Conservation (phyloP, 2,329 filamentous ascomycete species). For the Venturia nashicola region DNA sequence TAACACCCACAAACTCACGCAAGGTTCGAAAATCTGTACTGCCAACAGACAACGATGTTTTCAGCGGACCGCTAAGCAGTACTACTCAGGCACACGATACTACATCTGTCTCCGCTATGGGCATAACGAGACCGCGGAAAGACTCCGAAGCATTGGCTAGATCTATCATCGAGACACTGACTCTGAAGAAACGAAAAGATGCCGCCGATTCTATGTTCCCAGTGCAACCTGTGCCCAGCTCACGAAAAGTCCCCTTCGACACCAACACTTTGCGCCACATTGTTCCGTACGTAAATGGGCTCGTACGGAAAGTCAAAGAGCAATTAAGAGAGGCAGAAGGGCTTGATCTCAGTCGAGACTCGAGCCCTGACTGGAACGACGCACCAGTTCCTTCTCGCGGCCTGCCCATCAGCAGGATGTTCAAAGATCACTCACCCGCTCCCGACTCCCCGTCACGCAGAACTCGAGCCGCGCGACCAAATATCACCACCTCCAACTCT, state of each 20-base stretch:
- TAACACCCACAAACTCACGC: constrained; percentile 3
- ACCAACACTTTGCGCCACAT: constrained; percentile 52
- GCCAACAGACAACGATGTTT: constrained; percentile 10
- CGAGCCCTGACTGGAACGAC: neutral
- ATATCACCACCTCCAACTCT: constrained; percentile 6
- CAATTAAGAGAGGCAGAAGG: constrained; percentile 15
- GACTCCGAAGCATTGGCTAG: constrained; percentile 47
- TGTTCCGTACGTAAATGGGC: constrained; percentile 39
- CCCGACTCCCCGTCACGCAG: constrained; percentile 8
- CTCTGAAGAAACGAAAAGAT: constrained; percentile 25
- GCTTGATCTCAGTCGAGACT: constrained; percentile 12
- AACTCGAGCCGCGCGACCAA: constrained; percentile 9
- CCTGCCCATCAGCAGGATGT: constrained; percentile 1
- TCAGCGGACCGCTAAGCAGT: constrained; percentile 11
- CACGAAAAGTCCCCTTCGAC: constrained; percentile 52
- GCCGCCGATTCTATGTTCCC: constrained; percentile 15
- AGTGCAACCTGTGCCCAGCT: constrained; percentile 12
- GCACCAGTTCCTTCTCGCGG: neutral
- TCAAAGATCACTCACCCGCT: constrained; percentile 5
- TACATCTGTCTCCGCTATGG: constrained; percentile 14
- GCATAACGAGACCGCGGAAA: constrained; percentile 35
- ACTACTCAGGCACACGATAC: constrained; percentile 14
- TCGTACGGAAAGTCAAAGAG: constrained; percentile 34
- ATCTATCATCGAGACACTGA: constrained; percentile 49
- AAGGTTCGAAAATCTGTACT: constrained; percentile 10